A percentile compares a stretch with the other conserved stretches of the same genome.
Conservation (phyloP, 805 yeast genomes). For the Kodamaea leandrae region DNA sequence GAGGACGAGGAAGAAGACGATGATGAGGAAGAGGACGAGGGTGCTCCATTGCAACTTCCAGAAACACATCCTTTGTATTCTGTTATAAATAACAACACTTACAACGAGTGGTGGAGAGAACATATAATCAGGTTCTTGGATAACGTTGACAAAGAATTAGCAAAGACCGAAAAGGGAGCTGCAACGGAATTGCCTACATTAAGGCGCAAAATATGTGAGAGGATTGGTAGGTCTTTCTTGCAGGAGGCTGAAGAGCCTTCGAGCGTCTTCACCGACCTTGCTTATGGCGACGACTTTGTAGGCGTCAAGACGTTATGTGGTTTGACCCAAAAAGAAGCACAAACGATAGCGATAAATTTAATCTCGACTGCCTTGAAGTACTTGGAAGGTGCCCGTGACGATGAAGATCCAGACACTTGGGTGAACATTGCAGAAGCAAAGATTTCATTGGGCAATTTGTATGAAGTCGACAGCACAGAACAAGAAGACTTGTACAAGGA, state of each 20-base stretch:
- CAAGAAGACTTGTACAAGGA: conserved; percentile 64
- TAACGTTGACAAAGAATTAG: conserved; percentile 24
- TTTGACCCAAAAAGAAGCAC: conserved; percentile 41
- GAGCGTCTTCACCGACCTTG: conserved; percentile 50
- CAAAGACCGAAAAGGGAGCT: conserved; percentile 5
- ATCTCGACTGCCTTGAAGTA: conserved; percentile 55
- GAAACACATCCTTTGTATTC: conserved; percentile 56
- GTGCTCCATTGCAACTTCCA: conserved; percentile 30
- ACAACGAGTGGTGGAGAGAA: conserved; percentile 57
- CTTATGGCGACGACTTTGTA: conserved; percentile 54
- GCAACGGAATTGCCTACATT: conserved; percentile 21
- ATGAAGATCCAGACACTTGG: conserved; percentile 77
- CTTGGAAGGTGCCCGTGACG: conserved; percentile 58
- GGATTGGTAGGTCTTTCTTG: conserved; percentile 61
- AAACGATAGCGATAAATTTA: conserved; percentile 45
- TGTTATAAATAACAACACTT: conserved; percentile 39
- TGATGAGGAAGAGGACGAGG: conserved; percentile 29
- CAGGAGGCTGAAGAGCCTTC: conserved; percentile 66
- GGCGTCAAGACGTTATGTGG: conserved; percentile 34
- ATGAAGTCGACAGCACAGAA: conserved; percentile 59
- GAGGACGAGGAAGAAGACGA: conserved; percentile 45
- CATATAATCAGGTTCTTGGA: conserved; percentile 35
- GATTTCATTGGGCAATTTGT: conserved; percentile 73
- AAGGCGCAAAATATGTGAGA: conserved; percentile 42
- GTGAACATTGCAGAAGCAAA: conserved; percentile 83